phyloP scores from a whole-genome alignment of 192 early-diverging fungal genomes.

The Dimargaris xerosporica region DNA sequence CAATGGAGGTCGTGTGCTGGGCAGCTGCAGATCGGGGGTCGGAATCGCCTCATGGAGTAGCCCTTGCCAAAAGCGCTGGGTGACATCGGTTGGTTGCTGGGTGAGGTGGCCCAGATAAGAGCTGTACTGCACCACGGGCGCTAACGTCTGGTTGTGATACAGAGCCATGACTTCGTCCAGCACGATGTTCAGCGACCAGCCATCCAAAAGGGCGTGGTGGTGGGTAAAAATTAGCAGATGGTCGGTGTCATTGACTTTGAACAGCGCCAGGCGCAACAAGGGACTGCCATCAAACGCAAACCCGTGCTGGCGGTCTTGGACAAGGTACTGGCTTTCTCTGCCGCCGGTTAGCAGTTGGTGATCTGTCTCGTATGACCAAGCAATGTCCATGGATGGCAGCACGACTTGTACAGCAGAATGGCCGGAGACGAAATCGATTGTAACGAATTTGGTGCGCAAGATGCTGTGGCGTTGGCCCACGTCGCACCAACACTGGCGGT shows the following conservation, averaged over 20 bases:
- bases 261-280: neutral
- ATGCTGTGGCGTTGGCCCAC: neutral
- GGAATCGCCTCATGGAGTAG: neutral
- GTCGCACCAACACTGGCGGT: neutral
- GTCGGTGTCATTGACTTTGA: neutral
- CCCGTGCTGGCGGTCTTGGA: neutral
- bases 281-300: neutral
- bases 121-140: neutral
- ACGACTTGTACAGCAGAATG: no score
- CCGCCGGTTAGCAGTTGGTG: no score
- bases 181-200: neutral
- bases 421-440: no score
- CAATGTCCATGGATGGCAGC: no score
- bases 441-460: neutral
- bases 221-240: neutral
- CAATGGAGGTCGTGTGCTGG: no score
- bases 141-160: neutral
- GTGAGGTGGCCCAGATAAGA: neutral
- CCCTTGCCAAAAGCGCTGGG: neutral
- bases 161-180: neutral
- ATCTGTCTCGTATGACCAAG: no score
- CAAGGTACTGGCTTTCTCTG: neutral
- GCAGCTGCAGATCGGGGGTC: neutral
- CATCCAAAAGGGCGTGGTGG: constrained; percentile 3
- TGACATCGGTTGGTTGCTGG: neutral